Base-by-base conservation (phyloP, 176 grass and related monocot genomes). In the Dactylis glomerata region DNA sequence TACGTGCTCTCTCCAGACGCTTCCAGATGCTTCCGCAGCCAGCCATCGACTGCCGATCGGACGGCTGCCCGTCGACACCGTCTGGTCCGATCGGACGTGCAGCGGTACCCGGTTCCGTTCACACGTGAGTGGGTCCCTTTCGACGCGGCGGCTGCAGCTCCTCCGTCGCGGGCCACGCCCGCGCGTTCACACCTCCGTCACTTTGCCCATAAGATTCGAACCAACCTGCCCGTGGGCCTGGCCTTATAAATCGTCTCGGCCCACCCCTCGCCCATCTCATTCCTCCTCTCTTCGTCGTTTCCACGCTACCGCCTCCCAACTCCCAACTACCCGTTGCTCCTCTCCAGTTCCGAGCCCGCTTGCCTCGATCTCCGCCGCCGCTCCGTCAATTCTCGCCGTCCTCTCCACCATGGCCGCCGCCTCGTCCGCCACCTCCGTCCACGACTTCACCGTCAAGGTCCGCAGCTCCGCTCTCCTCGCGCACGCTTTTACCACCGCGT, bases 401-500 rank as follows among this genome's bases (percentile, higher is more conserved):
- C 38, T 19, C 55, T 84, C 58, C 70, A 45, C 3, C 65, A 99
- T 99, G 96, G 91, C 96, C 55, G 92, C 96, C 63, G 87, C 91
- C 56, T 81, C 88, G 2, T 87, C 93, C 40, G 85, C 90, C 28
- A 81, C 79, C 73, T 94, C 96, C 67, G 83, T 99, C 62, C 88
- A 96, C 82, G 93, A 92, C 56, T 96, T 96, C 96, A 94, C 91
- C 82, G 93, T 96, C 54, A 96, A 99, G 91, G 96, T 99, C 83
- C 30, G 68, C 52, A 8, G 19, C 47, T 6, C 62, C 34, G 36
- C 71, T 82, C 73, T 57, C 42, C 70, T 3, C 30, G 8, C 8
- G 0, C 55, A 40, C 2, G 26, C 46, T 46, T 37, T 50, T 14
- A 0, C 8, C 28, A 19, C 71, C 24, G 67, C 17, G 57, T 37